Evolutionary conservation across 176 grass and related monocot species (phyloP).

Genomic region (Zizania latifolia): DNA sequence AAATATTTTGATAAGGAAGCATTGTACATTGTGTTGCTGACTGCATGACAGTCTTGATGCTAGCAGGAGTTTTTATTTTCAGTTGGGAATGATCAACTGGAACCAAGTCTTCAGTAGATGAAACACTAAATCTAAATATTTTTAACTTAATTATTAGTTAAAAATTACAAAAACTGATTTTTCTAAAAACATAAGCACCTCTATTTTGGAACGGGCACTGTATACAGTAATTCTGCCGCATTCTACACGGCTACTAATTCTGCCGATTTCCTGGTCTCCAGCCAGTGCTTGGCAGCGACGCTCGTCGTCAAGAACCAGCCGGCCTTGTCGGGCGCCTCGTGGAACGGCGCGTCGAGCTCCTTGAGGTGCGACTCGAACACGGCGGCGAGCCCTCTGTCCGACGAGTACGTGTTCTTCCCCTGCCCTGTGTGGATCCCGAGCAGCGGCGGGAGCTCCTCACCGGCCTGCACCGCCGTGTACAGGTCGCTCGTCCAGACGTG

Average conservation of each 20-base stretch:
- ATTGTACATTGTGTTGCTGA: neutral
- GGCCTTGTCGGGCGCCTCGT: constrained; percentile 67
- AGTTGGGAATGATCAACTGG: neutral
- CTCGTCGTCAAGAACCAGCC: constrained; percentile 90
- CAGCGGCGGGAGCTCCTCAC: constrained; percentile 61
- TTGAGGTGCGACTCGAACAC: constrained; percentile 58
- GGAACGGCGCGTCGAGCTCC: constrained; percentile 76
- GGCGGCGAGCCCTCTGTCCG: constrained; percentile 43
- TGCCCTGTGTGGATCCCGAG: constrained; percentile 81
- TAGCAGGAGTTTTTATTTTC: neutral
- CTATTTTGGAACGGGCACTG: too few species aligned
- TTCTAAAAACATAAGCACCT: too few species aligned
- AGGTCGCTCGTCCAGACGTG: constrained; percentile 83
- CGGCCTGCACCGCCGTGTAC: constrained; percentile 42
- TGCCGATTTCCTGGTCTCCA: constrained; percentile 49
- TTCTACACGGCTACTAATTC: constrained; percentile 36
- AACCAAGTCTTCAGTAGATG: too few species aligned
- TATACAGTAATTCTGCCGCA: too few species aligned
- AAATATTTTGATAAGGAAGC: too few species aligned
- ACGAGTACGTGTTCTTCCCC: constrained; percentile 68
- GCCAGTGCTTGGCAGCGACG: constrained; percentile 67
- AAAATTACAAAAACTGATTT: too few species aligned
- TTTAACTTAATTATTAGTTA: too few species aligned
- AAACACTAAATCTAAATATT: too few species aligned
- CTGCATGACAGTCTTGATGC: neutral